phyloP scores from a whole-genome alignment of 768 basidiomycete species.

The Clathrus columnatus region DNA sequence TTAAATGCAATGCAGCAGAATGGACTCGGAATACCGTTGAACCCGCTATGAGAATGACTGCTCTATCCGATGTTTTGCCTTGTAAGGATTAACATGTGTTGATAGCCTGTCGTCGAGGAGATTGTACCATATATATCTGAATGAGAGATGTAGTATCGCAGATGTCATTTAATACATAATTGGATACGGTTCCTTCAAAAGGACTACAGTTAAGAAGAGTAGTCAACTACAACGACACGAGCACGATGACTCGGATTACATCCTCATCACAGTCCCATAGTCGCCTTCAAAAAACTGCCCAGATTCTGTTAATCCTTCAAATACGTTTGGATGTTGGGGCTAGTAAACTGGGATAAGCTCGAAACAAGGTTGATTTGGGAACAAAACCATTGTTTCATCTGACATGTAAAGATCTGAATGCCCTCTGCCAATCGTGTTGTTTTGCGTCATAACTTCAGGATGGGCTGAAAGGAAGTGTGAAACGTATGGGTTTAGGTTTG shows the following conservation, averaged over 20 bases:
- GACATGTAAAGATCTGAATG: constrained; percentile 19
- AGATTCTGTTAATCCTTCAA: constrained; percentile 19
- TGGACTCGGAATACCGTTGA: too few relatives aligned
- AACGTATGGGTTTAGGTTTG: too few relatives aligned
- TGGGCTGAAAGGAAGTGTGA: too few relatives aligned
- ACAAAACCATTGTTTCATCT: constrained; percentile 20
- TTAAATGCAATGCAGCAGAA: too few relatives aligned
- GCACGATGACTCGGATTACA: too few relatives aligned
- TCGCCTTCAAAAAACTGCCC: constrained; percentile 14
- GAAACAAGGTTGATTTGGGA: constrained; percentile 19
- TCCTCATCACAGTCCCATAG: constrained; percentile 11
- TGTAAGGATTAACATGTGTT: too few relatives aligned
- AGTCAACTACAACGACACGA: too few relatives aligned
- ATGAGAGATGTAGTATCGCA: constrained; percentile 63
- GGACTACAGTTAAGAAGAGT: too few relatives aligned
- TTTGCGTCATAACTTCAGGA: too few relatives aligned
- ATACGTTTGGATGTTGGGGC: constrained; percentile 19
- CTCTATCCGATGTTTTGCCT: too few relatives aligned
- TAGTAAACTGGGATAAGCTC: constrained; percentile 20
- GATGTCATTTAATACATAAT: constrained; percentile 49
- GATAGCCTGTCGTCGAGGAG: constrained; percentile 53
- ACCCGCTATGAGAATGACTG: too few relatives aligned
- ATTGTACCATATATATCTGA: constrained; percentile 68
- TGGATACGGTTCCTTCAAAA: too few relatives aligned
- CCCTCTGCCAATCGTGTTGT: constrained; percentile 6